Conservation (phyloP, 2,329 filamentous ascomycete genomes). For the Corynespora cassiicola region DNA sequence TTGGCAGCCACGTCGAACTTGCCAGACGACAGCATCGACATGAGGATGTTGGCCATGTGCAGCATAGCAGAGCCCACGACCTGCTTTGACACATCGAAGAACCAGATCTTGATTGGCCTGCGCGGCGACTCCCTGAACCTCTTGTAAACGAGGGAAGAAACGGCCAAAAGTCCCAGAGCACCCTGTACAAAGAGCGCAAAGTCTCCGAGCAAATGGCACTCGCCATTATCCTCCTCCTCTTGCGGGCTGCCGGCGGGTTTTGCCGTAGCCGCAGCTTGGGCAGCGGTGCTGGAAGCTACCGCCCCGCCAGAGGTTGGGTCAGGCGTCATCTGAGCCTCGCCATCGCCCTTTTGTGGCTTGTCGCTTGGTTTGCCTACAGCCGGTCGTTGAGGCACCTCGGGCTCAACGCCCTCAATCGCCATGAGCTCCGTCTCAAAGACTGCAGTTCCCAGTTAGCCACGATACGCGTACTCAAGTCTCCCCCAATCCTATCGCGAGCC, state of each 20-base stretch:
- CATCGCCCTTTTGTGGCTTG: too few relatives aligned
- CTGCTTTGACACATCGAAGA: slow-evolving; percentile 97
- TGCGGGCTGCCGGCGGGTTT: slow-evolving; percentile 33
- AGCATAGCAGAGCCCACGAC: slow-evolving; percentile 91
- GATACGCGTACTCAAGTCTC: slow-evolving; percentile 5
- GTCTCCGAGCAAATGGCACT: slow-evolving; percentile 86
- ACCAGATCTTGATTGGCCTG: slow-evolving; percentile 94
- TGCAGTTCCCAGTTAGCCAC: slow-evolving; percentile 43
- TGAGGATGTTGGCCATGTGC: slow-evolving; percentile 90
- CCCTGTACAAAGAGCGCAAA: slow-evolving; percentile 92
- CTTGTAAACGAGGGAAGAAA: slow-evolving; percentile 90
- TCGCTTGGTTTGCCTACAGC: slow-evolving; percentile 19
- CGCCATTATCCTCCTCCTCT: slow-evolving; percentile 65
- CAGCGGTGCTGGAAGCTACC: slow-evolving; percentile 8
- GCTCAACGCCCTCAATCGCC: slow-evolving; percentile 68
- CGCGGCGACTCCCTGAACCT: slow-evolving; percentile 91
- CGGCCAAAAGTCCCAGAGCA: slow-evolving; percentile 80
- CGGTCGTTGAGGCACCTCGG: slow-evolving; percentile 20
- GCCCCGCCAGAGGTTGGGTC: too few relatives aligned
- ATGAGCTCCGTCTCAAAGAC: slow-evolving; percentile 93
- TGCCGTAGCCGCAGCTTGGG: slow-evolving; percentile 20
- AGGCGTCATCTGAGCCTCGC: too few relatives aligned
- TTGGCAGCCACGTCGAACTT: slow-evolving; percentile 72
- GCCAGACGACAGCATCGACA: slow-evolving; percentile 94
- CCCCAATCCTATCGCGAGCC: not conserved